Percentiles rank a stretch among this genome's conserved stretches.
Evolutionary conservation across 140 eudicot species (phyloP).

Genomic region (Ambrosia hybrid): DNA sequence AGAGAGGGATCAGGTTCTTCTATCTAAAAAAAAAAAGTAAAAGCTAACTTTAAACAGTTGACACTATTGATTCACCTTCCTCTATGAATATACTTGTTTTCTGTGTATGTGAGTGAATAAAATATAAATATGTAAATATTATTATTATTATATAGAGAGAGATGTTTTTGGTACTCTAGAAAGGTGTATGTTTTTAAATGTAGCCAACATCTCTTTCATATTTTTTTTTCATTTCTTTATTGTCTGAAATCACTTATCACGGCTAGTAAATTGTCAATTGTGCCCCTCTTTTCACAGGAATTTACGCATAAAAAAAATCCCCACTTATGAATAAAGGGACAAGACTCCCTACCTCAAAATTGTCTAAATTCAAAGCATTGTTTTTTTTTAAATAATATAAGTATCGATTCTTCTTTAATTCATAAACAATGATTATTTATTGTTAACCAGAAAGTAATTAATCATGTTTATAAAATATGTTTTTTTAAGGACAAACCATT

Average conservation of each 20-base stretch:
- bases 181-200: slow-evolving; percentile 58
- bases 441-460: too few relatives aligned
- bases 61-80: slow-evolving; percentile 42
- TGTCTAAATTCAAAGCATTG: slow-evolving; percentile 24
- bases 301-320: slow-evolving; percentile 23
- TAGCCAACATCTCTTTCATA: slow-evolving; percentile 43
- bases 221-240: slow-evolving; percentile 36
- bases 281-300: slow-evolving; percentile 29
- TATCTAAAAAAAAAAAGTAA: slow-evolving; percentile 44
- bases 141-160: slow-evolving; percentile 1
- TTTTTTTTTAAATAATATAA: too few relatives aligned
- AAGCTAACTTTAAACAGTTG: slow-evolving; percentile 19
- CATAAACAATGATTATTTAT: too few relatives aligned
- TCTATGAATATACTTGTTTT: slow-evolving; percentile 41
- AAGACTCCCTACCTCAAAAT: slow-evolving; percentile 28
- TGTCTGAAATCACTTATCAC: slow-evolving; percentile 33
- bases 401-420: too few relatives aligned
- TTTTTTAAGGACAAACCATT: too few relatives aligned
- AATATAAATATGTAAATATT: not conserved
- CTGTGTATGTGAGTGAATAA: slow-evolving; percentile 20
- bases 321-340: slow-evolving; percentile 44
- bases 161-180: slow-evolving; percentile 41
- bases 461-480: too few relatives aligned
- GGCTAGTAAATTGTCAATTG: slow-evolving; percentile 28
- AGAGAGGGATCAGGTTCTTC: slow-evolving; percentile 69